phyloP scores from a whole-genome alignment of 1,284 basidiomycete genomes.

The Apiotrichum akiyoshidainum region DNA sequence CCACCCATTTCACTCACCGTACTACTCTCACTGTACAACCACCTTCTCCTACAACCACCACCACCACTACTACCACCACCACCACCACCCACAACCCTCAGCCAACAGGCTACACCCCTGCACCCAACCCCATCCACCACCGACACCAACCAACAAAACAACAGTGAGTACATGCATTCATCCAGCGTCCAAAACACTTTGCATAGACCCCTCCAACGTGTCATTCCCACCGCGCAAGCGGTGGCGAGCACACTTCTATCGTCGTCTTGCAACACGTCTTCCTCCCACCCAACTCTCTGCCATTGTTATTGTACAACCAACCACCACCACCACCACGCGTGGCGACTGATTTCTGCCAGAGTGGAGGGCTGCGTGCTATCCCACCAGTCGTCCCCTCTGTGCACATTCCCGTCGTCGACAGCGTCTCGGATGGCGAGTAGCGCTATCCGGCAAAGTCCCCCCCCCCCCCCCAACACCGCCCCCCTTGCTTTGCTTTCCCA shows the following conservation, averaged over 20 bases:
- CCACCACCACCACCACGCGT: too few species aligned
- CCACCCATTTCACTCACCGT: conserved; percentile 2
- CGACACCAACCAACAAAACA: not conserved
- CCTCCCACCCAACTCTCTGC: not conserved
- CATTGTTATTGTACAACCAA: not conserved
- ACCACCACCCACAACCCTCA: not conserved
- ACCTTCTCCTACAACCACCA: not conserved
- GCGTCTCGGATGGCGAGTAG: not conserved
- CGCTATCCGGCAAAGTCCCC: too few species aligned
- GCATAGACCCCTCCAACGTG: not conserved
- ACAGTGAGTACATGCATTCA: conserved; percentile 3
- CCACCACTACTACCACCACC: not conserved
- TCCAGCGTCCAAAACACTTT: not conserved
- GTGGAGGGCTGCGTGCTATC: too few species aligned
- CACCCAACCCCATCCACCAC: not conserved
- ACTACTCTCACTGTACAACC: not conserved
- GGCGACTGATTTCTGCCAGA: too few species aligned
- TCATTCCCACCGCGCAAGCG: not conserved
- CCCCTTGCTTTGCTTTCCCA: too few species aligned
- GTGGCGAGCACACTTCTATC: not conserved
- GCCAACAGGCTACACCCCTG: not conserved
- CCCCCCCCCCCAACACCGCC: too few species aligned
- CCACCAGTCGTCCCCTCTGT: too few species aligned
- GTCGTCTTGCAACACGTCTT: not conserved
- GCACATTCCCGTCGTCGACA: not conserved